Evolutionary conservation across 495 filamentous ascomycete species (phyloP), one percentile per base, ranked within the genome.

Genomic region (Neurospora sp.): DNA sequence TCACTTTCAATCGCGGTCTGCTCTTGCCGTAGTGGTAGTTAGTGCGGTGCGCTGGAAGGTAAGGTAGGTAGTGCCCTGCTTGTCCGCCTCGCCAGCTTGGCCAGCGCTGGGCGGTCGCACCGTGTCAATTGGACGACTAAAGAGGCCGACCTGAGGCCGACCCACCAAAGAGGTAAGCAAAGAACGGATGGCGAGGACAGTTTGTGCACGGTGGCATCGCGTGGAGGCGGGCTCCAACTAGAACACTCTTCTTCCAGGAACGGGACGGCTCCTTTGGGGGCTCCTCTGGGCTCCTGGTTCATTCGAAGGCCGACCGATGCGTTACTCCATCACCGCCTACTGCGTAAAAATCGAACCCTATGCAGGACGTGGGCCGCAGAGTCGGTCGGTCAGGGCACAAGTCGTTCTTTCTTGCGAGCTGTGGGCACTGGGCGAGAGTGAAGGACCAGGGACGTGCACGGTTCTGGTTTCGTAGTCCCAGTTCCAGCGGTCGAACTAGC

Each of bases 111-210:
- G 53, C 48, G 35, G 38, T 38, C 7, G 44, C 40, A 79, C 78
- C 74, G 78, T 79, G 75, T 48, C 71, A 75, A 77, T 75, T 75
- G 75, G 42, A 40, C 18, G 61, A 69, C 69, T 35, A 75, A 72
- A 75, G 61, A 71, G 22, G 61, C 78, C 76, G 76, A 74, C 70
- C 59, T 70, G 48, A 38, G 39, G 75, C 75, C 78, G 72, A 73
- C 61, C 61, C 71, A 69, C 66, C 66, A 73, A 42, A 44, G 69
- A 61, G 46, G 18, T 66, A n/a, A 6, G 71, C 35, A 66, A 66
- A 70, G 27, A 22, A 18, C n/a, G 42, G 14, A 38, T 22, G 16
- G 44, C 46, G 5, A 37, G 70, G 10, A 74, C 75, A 72, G 74
- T 77, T 40, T 70, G 20, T n/a, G 3, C 44, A 78, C 74, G 20